phyloP scores from a whole-genome alignment of 108 stramenopile species.

The Aurantiochytrium sp. region DNA sequence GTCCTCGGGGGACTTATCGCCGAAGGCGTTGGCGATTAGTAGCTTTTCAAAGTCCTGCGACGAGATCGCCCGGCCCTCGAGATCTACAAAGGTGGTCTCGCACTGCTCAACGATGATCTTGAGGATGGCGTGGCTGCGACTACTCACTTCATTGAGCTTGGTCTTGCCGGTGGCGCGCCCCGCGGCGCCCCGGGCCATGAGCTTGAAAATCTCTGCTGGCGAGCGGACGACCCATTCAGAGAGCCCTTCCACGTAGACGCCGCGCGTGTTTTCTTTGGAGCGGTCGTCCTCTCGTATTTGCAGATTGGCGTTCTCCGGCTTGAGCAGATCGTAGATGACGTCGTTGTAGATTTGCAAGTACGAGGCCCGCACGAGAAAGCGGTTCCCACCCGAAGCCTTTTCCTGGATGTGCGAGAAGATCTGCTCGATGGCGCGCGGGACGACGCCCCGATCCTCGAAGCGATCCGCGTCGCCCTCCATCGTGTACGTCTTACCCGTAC shows the following conservation, averaged over 20 bases:
- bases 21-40: constrained; percentile 35
- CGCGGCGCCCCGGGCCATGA: constrained; percentile 63
- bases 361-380: constrained; percentile 61
- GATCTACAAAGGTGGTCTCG: constrained; percentile 46
- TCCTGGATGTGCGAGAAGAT: constrained; percentile 59
- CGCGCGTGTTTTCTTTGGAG: constrained; percentile 46
- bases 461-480: constrained; percentile 60
- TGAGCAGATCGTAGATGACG: constrained; percentile 60
- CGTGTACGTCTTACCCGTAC: constrained; percentile 78
- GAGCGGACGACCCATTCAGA: constrained; percentile 67
- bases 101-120: constrained; percentile 66
- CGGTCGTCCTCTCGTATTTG: constrained; percentile 60
- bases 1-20: constrained; percentile 48
- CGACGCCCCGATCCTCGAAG: constrained; percentile 57
- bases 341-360: constrained; percentile 72
- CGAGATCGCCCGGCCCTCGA: constrained; percentile 42
- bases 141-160: constrained; percentile 56
- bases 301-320: constrained; percentile 59
- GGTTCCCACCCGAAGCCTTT: constrained; percentile 32
- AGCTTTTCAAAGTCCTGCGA: constrained; percentile 44
- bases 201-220: constrained; percentile 65
- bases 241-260: constrained; percentile 66
- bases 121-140: constrained; percentile 59
- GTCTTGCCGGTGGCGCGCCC: constrained; percentile 62
- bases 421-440: constrained; percentile 67